Base-by-base conservation (phyloP, 2,329 filamentous ascomycete genomes). In the Shiraia sp. region DNA sequence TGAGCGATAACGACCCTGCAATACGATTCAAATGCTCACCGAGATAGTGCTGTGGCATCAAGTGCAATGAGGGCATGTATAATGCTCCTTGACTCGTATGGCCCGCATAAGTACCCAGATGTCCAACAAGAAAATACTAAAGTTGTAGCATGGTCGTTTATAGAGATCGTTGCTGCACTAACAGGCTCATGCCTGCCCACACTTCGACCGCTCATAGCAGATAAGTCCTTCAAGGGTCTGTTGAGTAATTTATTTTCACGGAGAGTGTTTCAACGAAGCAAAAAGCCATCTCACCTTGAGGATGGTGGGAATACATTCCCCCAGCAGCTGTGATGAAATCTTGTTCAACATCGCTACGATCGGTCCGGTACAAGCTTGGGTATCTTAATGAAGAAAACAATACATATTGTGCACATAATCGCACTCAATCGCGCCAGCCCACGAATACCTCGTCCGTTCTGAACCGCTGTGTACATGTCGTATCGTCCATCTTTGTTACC, bases 401-500 rank as follows among this genome's bases (percentile, higher is more conserved):
- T 30, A 27, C 28, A 43, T 22, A 22, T 28, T 31, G 28, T 16
- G 9, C 4, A 8, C 24, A 17, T 7, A 6, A 9, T 13, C 31
- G 6, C 25, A 25, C 19, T 72, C 61, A 73, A 30, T 75, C 71
- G 46, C 75, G 67, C 75, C 75, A 78, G 28, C 74, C 72, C 28
- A 78, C 71, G 43, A 72, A 70, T 0, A 77, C 74, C 46, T 77
- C 75, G 45, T 78, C 75, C 4, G 75, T 78, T 45, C 75, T 63
- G 49, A 76, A 78, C 12, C 75, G 61, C 47, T 78, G 75, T 26
- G 75, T 77, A 46, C 71, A 96, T 10, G 87, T 89, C 55, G 87
- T 92, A 31, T 96, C 88, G 50, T 86, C 83, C 32, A 97, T 67
- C 6, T 79, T 73, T 1, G 90, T 96, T 45, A 73, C 78, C 63